Percentiles rank a stretch among this genome's conserved stretches.
These are phyloP conservation scores for Xylariomycetidae sp. DNA, from an alignment of 2,329 filamentous ascomycete genomes.

Conservation along the genomic window DNA sequence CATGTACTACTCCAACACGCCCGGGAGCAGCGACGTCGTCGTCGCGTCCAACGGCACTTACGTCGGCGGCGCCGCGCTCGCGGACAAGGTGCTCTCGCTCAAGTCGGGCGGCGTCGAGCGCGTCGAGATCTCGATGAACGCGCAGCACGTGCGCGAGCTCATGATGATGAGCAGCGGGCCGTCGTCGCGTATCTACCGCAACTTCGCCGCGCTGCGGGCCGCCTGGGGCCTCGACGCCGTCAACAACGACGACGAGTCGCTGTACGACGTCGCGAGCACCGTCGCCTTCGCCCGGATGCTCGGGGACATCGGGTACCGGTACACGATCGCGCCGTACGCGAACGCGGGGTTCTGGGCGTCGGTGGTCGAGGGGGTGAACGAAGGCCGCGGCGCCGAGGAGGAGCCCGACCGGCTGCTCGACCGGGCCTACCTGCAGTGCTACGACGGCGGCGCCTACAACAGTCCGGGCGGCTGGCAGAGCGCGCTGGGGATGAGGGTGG, in stretches of 20 bases:
- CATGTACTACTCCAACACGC: conserved; percentile 40
- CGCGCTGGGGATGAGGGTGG: conserved; percentile 34
- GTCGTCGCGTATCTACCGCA: conserved; percentile 31
- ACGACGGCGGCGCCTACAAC: conserved; percentile 39
- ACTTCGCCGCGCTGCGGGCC: conserved; percentile 34
- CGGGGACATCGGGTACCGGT: conserved; percentile 35
- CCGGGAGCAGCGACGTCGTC: conserved; percentile 30
- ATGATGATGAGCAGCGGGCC: conserved; percentile 30
- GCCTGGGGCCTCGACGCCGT: conserved; percentile 41
- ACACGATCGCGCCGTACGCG: conserved; percentile 39
- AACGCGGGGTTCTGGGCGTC: conserved; percentile 33
- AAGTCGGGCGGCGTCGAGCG: conserved; percentile 31
- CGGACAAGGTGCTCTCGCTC: conserved; percentile 40
- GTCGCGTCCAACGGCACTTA: conserved; percentile 37
- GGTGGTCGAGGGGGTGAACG: conserved; percentile 27
- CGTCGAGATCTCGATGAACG: conserved; percentile 40
- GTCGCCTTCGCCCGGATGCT: conserved; percentile 38
- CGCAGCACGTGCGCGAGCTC: conserved; percentile 35
- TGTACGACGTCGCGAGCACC: conserved; percentile 38
- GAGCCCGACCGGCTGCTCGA: conserved; percentile 30
- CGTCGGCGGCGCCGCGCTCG: conserved; percentile 42
- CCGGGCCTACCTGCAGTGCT: conserved; percentile 39
- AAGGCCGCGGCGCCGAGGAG: conserved; percentile 12
- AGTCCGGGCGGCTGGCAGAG: conserved; percentile 34
- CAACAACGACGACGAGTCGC: conserved; percentile 41